Evolutionary conservation across 1,284 basidiomycete species (phyloP), one percentile per base, ranked within the genome.

Genomic region (Leccinum ponderosum): DNA sequence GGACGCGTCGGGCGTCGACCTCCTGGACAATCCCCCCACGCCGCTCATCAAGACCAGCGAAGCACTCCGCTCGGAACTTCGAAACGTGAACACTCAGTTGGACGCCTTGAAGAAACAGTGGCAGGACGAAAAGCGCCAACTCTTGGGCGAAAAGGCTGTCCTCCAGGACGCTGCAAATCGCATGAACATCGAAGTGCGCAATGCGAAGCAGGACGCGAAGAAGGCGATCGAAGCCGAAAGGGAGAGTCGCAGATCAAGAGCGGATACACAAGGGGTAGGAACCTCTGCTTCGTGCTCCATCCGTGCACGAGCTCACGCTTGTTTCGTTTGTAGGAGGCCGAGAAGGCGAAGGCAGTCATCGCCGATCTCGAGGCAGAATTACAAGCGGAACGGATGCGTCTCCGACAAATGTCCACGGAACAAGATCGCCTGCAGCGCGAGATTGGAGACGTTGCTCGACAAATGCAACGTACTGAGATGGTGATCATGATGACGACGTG

Each of bases 341-440:
- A 87, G 42, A 82, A 80, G 55, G 89, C 90, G 2, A 89, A 83
- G 65, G 75, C 73, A 14, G 81, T 81, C 22, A 85, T 93, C 61
- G 78, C 81, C 3, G 87, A 88, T 12, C 81, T 94, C 4, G 90
- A 94, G 67, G 78, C 75, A 29, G 83, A 88, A 42, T 76, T 94
- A 20, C 85, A 84, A 59, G 77, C 79, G 1, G 91, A 94, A 72
- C 83, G 91, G 22, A 76, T 81, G 14, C 83, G 85, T 15, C 73
- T 94, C 52, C 77, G 88, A 62, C 75, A 79, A 8, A 76, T 93
- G 66, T 80, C 81, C 0, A 79, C 82, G 0, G 88, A 92, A 70
- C 88, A 91, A 65, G 77, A 78, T 22, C 80, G 80, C 15, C 78
- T 84, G 6, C 80, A 86, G 58, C 80, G 84, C 33, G 87, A 91